Base-by-base conservation (phyloP, 495 filamentous ascomycete genomes). In the Tuber melanosporum region DNA sequence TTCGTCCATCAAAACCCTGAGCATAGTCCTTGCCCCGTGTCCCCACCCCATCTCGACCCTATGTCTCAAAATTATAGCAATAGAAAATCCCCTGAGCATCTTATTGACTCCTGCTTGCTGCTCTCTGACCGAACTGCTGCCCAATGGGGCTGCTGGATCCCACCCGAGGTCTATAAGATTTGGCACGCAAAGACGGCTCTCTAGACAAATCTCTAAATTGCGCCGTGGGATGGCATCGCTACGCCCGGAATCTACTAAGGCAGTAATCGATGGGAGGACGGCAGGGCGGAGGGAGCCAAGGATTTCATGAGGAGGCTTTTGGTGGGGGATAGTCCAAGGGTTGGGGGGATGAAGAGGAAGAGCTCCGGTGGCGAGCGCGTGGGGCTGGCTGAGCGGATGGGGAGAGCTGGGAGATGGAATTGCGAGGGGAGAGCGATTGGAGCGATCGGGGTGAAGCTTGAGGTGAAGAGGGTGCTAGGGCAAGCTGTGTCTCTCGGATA, bases 141-240 rank as follows among this genome's bases (percentile, higher is more conserved):
- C 57, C 1, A 66, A 19, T 36, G 57, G 57, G 57, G 57, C 32
- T 12, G 14, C 26, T 7, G 57, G 57, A 36, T 66, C 57, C 57
- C 57, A 66, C 57, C 36, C 36, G 57, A 66, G 57, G 26, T 66
- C 57, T 32, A 66, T 66, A 36, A 66, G 57, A 26, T 66, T 66
- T 66, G 57, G 57, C 26, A 36, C 4, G 57, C 57, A 66, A 36
- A 66, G 57, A 36, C 36, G 57, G 57, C n/a, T 66, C 57, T 66
- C 57, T 36, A 66, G 57, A 19, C 57, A 66, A 19, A 66, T 66
- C 57, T 66, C 36, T 66, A 66, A 19, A 66, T 66, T 66, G 57
- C 57, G 57, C 36, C 57, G 57, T 66, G 57, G 57, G 26, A 66
- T 66, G 26, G 26, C 57, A 19, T 32, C 26, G 57, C 57, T 66